These are phyloP conservation scores for Pichia sp. DNA, from an alignment of 1,139 yeast species.

Conservation along the genomic window DNA sequence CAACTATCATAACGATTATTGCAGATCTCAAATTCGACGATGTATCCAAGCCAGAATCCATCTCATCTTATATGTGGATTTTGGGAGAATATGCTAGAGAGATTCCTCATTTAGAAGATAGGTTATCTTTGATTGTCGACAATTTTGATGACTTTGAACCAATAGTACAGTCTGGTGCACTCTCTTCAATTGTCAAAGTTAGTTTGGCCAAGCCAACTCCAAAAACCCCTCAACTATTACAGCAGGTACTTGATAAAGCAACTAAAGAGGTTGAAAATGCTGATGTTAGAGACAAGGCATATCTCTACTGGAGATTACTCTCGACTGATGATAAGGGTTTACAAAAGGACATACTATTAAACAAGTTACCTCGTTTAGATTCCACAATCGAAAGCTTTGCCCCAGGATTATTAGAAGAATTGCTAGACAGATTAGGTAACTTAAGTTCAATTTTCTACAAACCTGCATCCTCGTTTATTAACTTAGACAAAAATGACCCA, in stretches of 20 bases:
- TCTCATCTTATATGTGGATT: slow-evolving; percentile 81
- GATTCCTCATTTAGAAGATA: slow-evolving; percentile 50
- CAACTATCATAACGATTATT: slow-evolving; percentile 66
- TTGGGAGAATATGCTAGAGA: slow-evolving; percentile 82
- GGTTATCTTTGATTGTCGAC: slow-evolving; percentile 47
- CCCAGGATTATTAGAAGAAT: slow-evolving; percentile 60
- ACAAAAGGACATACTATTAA: slow-evolving; percentile 49
- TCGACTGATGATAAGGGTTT: slow-evolving; percentile 42
- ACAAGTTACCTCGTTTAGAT: slow-evolving; percentile 65
- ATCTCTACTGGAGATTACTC: slow-evolving; percentile 87
- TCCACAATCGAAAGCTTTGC: slow-evolving; percentile 70
- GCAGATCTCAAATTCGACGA: slow-evolving; percentile 50
- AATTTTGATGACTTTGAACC: slow-evolving; percentile 72
- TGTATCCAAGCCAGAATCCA: slow-evolving; percentile 57
- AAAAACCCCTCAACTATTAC: slow-evolving; percentile 51
- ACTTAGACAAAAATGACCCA: slow-evolving; percentile 34
- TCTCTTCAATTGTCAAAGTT: slow-evolving; percentile 77
- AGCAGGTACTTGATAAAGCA: slow-evolving; percentile 68
- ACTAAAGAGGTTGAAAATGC: slow-evolving; percentile 82
- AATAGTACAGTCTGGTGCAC: slow-evolving; percentile 66
- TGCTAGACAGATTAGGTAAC: slow-evolving; percentile 74
- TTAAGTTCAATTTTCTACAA: slow-evolving; percentile 87
- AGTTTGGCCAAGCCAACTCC: slow-evolving; percentile 46
- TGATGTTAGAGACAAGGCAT: slow-evolving; percentile 92
- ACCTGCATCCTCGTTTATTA: slow-evolving; percentile 68